Evolutionary conservation across 805 yeast genomes (phyloP).

Genomic region (Gaillardinia entomophila): DNA sequence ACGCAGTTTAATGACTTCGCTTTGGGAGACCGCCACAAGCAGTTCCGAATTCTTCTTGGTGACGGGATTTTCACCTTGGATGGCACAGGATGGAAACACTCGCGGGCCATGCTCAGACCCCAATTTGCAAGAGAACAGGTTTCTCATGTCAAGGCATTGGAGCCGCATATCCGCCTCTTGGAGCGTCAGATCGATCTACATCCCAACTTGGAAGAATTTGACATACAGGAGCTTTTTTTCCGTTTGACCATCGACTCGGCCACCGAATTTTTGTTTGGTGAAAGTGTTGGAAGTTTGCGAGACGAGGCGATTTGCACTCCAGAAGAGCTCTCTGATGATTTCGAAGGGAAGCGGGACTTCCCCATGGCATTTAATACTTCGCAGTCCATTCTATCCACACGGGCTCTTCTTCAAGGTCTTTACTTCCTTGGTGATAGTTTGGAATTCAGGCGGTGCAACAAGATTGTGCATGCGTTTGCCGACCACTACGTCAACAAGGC

Average conservation of each 20-base stretch:
- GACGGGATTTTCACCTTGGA: slow-evolving; percentile 35
- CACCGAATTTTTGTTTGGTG: slow-evolving; percentile 38
- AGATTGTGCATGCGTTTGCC: slow-evolving; percentile 27
- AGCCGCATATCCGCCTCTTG: slow-evolving; percentile 22
- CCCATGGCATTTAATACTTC: slow-evolving; percentile 29
- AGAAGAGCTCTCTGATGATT: slow-evolving; percentile 1
- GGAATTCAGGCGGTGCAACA: slow-evolving; percentile 25
- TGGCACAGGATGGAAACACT: slow-evolving; percentile 34
- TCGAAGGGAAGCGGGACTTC: slow-evolving; percentile 22
- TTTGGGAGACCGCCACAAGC: slow-evolving; percentile 26
- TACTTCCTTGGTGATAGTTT: slow-evolving; percentile 18
- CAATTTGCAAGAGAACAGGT: slow-evolving; percentile 34
- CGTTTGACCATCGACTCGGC: slow-evolving; percentile 35
- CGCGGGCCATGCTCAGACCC: slow-evolving; percentile 32
- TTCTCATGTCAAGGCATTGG: slow-evolving; percentile 28
- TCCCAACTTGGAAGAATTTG: slow-evolving; percentile 19
- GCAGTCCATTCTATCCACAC: slow-evolving; percentile 27
- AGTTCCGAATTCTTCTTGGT: slow-evolving; percentile 27
- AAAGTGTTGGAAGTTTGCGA: slow-evolving; percentile 22
- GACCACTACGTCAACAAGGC: slow-evolving; percentile 37
- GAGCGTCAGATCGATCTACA: slow-evolving; percentile 15
- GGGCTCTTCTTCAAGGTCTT: slow-evolving; percentile 25
- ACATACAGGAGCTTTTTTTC: slow-evolving; percentile 29
- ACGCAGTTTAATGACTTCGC: slow-evolving; percentile 33
- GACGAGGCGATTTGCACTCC: slow-evolving; percentile 8